Conservation (phyloP, 768 basidiomycete genomes). For the Pleurotus sapidus region DNA sequence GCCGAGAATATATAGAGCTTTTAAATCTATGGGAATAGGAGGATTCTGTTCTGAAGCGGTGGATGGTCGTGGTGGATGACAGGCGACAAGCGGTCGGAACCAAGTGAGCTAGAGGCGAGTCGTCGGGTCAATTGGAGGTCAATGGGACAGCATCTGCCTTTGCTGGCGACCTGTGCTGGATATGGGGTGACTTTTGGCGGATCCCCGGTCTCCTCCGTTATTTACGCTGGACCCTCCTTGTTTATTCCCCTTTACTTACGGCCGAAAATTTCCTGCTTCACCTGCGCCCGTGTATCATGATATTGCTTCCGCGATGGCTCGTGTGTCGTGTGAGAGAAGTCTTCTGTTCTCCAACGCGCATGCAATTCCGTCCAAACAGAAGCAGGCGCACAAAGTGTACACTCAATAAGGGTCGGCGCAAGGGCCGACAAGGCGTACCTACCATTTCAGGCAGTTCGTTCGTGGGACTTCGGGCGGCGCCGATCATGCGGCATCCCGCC, state of each 20-base stretch:
- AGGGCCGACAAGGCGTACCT: not conserved
- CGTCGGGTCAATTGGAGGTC: constrained; percentile 1
- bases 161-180: constrained; percentile 6
- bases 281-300: not conserved
- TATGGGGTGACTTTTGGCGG: constrained; percentile 8
- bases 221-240: constrained; percentile 7
- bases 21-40: constrained; percentile 1
- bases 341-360: no score
- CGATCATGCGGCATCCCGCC: not conserved
- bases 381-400: no score
- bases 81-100: not conserved
- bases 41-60: not conserved
- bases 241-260: constrained; percentile 9
- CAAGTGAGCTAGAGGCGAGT: not conserved
- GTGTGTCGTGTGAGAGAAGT: not conserved
- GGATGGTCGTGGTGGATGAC: no score
- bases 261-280: constrained; percentile 6
- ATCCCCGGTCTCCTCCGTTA: constrained; percentile 7
- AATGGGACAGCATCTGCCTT: constrained; percentile 3
- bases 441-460: not conserved
- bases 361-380: no score
- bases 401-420: not conserved
- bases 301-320: not conserved
- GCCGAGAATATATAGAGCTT: constrained; percentile 1
- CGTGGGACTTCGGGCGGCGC: not conserved